These are phyloP conservation scores for Stagonosporopsis tanaceti DNA, from an alignment of 2,329 filamentous ascomycete genomes.

Conservation along the genomic window DNA sequence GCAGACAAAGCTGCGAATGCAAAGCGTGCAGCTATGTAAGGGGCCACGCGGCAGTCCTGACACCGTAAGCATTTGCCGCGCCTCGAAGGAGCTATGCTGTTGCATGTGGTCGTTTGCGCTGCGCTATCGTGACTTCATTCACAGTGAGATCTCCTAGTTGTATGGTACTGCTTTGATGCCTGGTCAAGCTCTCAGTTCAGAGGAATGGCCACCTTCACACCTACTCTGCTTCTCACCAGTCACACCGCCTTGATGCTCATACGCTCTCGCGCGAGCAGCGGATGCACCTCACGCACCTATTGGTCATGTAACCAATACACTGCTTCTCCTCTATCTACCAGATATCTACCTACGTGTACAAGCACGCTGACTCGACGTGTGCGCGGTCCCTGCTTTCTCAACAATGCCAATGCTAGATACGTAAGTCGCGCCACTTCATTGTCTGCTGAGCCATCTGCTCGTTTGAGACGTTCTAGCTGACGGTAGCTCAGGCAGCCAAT, in stretches of 20 bases:
- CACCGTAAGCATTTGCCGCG: not conserved
- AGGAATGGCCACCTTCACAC: too few species aligned
- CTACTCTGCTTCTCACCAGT: not conserved
- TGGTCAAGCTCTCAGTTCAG: not conserved
- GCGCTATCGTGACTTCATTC: not conserved
- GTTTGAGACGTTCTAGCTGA: not conserved
- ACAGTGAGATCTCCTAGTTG: not conserved
- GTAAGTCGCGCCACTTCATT: not conserved
- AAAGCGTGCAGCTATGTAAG: not conserved
- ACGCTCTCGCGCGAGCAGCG: not conserved
- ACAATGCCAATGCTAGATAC: not conserved
- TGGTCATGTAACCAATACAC: not conserved
- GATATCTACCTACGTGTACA: not conserved
- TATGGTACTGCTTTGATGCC: not conserved
- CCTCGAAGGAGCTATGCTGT: not conserved
- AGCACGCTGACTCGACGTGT: not conserved
- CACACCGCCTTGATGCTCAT: not conserved
- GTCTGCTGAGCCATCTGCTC: not conserved
- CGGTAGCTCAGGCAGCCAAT: not conserved
- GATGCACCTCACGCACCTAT: not conserved
- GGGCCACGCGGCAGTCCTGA: not conserved
- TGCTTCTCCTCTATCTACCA: not conserved
- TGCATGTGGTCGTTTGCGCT: not conserved
- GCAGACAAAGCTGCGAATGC: not conserved
- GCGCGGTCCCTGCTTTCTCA: not conserved